phyloP scores from a whole-genome alignment of 2,329 filamentous ascomycete genomes.

The Tolypocladium guangdongense region DNA sequence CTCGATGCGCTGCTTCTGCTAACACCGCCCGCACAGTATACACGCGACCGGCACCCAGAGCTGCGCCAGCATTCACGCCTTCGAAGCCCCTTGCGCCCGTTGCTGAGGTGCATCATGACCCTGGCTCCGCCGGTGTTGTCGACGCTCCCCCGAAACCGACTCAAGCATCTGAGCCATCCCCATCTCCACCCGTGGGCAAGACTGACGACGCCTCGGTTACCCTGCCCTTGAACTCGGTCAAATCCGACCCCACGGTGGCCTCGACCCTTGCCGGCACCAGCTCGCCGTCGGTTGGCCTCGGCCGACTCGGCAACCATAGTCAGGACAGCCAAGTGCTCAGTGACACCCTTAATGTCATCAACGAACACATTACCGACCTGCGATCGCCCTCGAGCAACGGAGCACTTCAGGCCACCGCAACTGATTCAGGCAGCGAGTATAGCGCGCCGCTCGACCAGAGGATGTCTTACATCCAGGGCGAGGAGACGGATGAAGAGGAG shows the following conservation, averaged over 20 bases:
- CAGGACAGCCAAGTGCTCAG: conserved; percentile 69
- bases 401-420: conserved; percentile 39
- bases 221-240: conserved; percentile 32
- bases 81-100: conserved; percentile 19
- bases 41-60: conserved; percentile 46
- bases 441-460: conserved; percentile 68
- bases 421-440: conserved; percentile 83
- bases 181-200: conserved; percentile 19
- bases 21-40: conserved; percentile 37
- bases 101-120: conserved; percentile 18
- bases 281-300: conserved; percentile 16
- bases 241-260: conserved; percentile 17
- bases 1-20: conserved; percentile 9
- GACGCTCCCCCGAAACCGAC: conserved; percentile 16
- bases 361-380: conserved; percentile 92
- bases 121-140: conserved; percentile 8
- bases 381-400: conserved; percentile 43
- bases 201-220: conserved; percentile 22
- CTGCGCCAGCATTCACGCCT: conserved; percentile 17
- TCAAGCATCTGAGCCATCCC: conserved; percentile 16
- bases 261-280: conserved; percentile 15
- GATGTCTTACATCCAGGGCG: conserved; percentile 83
- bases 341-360: conserved; percentile 89
- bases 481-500: conserved; percentile 94
- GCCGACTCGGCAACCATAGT: conserved; percentile 30